These are phyloP conservation scores for Clitopilus hobsonii DNA, from an alignment of 768 basidiomycete species.

Conservation along the genomic window DNA sequence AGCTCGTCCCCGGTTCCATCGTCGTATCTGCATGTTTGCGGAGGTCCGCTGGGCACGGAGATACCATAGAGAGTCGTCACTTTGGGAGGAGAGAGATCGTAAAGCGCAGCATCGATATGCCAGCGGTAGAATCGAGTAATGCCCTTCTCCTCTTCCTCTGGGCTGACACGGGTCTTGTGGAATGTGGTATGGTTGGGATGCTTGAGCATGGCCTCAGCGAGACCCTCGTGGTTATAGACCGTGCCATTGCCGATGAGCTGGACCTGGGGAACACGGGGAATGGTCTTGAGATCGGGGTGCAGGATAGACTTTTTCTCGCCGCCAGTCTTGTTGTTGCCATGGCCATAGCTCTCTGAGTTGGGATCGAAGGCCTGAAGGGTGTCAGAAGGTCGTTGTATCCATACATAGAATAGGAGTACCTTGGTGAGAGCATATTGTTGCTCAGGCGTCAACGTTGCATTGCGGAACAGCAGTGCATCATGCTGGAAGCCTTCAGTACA, in stretches of 20 bases:
- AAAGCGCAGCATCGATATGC: conserved; percentile 90
- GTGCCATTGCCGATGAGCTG: conserved; percentile 90
- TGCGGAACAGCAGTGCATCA: conserved; percentile 68
- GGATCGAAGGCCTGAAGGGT: conserved; percentile 67
- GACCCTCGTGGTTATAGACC: conserved; percentile 76
- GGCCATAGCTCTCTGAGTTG: conserved; percentile 62
- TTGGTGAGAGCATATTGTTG: conserved; percentile 85
- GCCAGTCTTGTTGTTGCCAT: conserved; percentile 85
- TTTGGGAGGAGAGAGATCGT: conserved; percentile 71
- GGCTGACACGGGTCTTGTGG: conserved; percentile 73
- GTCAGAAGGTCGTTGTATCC: neutral
- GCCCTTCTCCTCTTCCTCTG: conserved; percentile 73
- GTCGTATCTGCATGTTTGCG: conserved; percentile 71
- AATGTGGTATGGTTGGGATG: conserved; percentile 86
- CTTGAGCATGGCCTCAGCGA: conserved; percentile 72
- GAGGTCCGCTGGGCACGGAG: conserved; percentile 58
- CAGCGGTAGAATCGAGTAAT: conserved; percentile 86
- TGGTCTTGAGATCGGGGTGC: conserved; percentile 87
- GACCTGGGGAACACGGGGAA: conserved; percentile 83
- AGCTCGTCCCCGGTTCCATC: conserved; percentile 86
- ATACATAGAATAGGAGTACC: conserved; percentile 32
- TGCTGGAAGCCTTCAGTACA: conserved; percentile 58
- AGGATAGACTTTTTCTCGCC: conserved; percentile 73
- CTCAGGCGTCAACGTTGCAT: conserved; percentile 66
- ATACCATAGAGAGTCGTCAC: conserved; percentile 86